Percentiles rank a stretch among this genome's conserved stretches.
These are phyloP conservation scores for Phoma herbarum DNA, from an alignment of 2,329 filamentous ascomycete genomes.

Conservation along the genomic window DNA sequence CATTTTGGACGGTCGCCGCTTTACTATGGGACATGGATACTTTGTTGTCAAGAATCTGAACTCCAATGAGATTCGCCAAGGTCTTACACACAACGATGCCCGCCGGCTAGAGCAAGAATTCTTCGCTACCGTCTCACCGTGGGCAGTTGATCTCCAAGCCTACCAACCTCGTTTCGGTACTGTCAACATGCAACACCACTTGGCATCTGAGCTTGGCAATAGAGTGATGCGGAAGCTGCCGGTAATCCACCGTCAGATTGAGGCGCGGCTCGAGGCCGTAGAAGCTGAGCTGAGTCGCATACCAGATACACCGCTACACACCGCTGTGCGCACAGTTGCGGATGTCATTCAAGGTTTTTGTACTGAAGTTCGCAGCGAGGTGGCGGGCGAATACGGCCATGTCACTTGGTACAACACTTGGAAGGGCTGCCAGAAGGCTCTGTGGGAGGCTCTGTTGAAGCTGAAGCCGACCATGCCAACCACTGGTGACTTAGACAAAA, in stretches of 20 bases:
- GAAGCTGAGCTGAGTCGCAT: constrained; percentile 64
- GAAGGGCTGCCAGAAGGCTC: constrained; percentile 58
- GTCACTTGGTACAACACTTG: constrained; percentile 57
- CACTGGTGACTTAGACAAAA: constrained; percentile 22
- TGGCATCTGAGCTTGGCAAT: constrained; percentile 60
- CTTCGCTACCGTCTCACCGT: constrained; percentile 58
- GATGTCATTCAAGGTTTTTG: constrained; percentile 67
- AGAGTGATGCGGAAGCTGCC: constrained; percentile 55
- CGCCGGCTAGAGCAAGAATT: constrained; percentile 60
- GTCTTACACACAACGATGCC: constrained; percentile 58
- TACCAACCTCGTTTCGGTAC: constrained; percentile 63
- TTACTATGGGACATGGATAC: constrained; percentile 75
- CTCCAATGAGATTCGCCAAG: constrained; percentile 59
- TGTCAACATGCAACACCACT: constrained; percentile 56
- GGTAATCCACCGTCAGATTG: constrained; percentile 55
- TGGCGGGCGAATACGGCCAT: constrained; percentile 59
- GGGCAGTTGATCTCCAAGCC: constrained; percentile 53
- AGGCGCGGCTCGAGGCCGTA: constrained; percentile 60
- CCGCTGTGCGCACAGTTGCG: constrained; percentile 72
- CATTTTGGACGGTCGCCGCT: constrained; percentile 70
- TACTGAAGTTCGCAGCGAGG: constrained; percentile 60
- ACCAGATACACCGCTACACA: constrained; percentile 70
- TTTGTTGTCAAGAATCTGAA: constrained; percentile 75
- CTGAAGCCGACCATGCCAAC: constrained; percentile 40
- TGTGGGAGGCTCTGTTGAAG: constrained; percentile 55